These are phyloP conservation scores for Sergeia podlipaevii DNA, from an alignment of 208 protist genomes.

Conservation along the genomic window DNA sequence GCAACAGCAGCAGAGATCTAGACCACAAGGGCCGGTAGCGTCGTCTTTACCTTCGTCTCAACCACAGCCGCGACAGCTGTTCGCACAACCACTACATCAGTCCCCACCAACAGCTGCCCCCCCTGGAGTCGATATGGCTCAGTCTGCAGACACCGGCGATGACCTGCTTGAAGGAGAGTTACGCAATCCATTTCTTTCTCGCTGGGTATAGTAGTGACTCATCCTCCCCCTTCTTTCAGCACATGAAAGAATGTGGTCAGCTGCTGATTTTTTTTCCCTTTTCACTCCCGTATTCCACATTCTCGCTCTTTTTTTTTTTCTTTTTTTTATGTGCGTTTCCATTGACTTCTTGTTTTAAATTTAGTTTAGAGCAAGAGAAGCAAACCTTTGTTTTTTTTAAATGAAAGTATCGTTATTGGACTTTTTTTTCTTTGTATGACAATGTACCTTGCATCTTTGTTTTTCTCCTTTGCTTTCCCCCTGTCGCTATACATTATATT, in stretches of 20 bases:
- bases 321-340: constrained; percentile 14
- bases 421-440: no score
- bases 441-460: no score
- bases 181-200: constrained; percentile 69
- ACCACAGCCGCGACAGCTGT: no score
- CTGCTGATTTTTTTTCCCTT: constrained; percentile 5
- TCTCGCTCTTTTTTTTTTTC: not conserved
- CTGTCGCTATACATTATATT: not conserved
- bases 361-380: not conserved
- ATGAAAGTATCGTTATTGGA: no score
- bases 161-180: constrained; percentile 38
- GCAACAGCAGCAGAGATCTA: not conserved
- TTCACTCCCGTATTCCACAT: not conserved
- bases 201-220: constrained; percentile 36
- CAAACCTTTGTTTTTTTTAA: not conserved
- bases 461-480: not conserved
- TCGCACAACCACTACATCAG: no score
- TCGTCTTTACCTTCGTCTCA: not conserved
- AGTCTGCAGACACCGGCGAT: not conserved
- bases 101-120: no score
- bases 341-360: not conserved
- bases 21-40: not conserved
- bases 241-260: constrained; percentile 2
- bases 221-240: constrained; percentile 9
- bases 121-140: not conserved